Evolutionary conservation across 2,329 filamentous ascomycete genomes (phyloP).

Genomic region (Didymella glomerata): DNA sequence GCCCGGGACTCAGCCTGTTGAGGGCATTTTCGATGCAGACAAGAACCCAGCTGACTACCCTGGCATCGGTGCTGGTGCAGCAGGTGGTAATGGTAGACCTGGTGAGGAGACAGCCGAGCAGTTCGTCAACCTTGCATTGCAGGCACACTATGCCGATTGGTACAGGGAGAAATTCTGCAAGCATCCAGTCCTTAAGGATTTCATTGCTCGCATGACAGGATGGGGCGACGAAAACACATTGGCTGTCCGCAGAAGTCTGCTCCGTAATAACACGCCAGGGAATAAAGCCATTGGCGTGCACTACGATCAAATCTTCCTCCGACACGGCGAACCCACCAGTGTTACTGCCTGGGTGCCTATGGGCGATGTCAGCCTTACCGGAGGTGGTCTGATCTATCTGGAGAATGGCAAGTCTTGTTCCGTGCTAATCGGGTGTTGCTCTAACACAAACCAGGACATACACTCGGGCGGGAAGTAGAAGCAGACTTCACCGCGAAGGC

Average conservation of each 20-base stretch:
- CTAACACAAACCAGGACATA: constrained; percentile 47
- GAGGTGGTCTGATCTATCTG: constrained; percentile 68
- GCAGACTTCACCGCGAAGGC: constrained; percentile 60
- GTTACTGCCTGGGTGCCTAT: constrained; percentile 68
- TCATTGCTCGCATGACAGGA: constrained; percentile 61
- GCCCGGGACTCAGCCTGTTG: constrained; percentile 59
- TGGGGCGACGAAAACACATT: constrained; percentile 62
- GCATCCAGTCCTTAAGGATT: constrained; percentile 60
- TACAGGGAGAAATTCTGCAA: constrained; percentile 64
- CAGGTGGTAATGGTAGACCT: constrained; percentile 56
- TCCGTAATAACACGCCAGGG: constrained; percentile 65
- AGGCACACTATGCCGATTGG: constrained; percentile 59
- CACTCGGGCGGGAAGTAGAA: constrained; percentile 61
- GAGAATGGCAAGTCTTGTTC: constrained; percentile 53
- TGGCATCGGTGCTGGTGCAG: constrained; percentile 63
- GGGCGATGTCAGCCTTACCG: constrained; percentile 62
- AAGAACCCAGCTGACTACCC: constrained; percentile 58
- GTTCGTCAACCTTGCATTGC: constrained; percentile 62
- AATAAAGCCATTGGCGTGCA: constrained; percentile 68
- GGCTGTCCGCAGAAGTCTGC: constrained; percentile 58
- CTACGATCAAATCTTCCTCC: constrained; percentile 67
- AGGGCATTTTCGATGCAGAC: constrained; percentile 62
- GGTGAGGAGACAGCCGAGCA: constrained; percentile 52
- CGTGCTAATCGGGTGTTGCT: no score
- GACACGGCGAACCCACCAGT: constrained; percentile 63